phyloP scores from a whole-genome alignment of 768 basidiomycete species.

The Tylopilus subfusipes region DNA sequence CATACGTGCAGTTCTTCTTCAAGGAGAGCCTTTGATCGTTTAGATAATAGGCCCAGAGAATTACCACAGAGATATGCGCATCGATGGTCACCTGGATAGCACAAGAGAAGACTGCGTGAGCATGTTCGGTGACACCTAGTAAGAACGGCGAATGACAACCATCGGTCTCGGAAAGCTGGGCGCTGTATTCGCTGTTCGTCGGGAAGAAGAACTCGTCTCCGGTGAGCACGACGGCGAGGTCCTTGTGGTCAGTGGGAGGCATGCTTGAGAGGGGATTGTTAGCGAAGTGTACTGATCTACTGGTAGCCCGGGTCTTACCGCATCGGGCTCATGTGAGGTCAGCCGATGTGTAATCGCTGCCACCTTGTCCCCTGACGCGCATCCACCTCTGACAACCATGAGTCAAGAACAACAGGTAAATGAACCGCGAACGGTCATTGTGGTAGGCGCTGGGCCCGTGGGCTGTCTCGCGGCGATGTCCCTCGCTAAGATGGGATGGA shows the following conservation, averaged over 20 bases:
- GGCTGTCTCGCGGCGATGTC: conserved; percentile 88
- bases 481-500: conserved; percentile 84
- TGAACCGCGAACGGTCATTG: conserved; percentile 45
- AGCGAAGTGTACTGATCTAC: conserved; percentile 3
- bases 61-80: conserved; percentile 94
- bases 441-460: conserved; percentile 91
- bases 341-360: conserved; percentile 1
- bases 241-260: conserved; percentile 12
- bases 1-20: conserved; percentile 83
- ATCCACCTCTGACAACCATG: conserved; percentile 10
- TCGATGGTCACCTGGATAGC: conserved; percentile 40
- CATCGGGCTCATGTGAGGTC: conserved; percentile 8
- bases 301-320: no score
- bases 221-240: conserved; percentile 34
- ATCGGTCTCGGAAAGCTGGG: conserved; percentile 35
- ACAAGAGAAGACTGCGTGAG: conserved; percentile 15
- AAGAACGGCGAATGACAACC: conserved; percentile 32
- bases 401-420: conserved; percentile 2
- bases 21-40: conserved; percentile 65
- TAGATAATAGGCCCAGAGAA: conserved; percentile 83
- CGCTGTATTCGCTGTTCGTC: conserved; percentile 48
- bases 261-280: conserved; percentile 8
- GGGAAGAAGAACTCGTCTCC: conserved; percentile 57
- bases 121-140: background rate
- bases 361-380: background rate